Base-by-base conservation (phyloP, 1,139 yeast genomes). In the Taphrina flavorubra region DNA sequence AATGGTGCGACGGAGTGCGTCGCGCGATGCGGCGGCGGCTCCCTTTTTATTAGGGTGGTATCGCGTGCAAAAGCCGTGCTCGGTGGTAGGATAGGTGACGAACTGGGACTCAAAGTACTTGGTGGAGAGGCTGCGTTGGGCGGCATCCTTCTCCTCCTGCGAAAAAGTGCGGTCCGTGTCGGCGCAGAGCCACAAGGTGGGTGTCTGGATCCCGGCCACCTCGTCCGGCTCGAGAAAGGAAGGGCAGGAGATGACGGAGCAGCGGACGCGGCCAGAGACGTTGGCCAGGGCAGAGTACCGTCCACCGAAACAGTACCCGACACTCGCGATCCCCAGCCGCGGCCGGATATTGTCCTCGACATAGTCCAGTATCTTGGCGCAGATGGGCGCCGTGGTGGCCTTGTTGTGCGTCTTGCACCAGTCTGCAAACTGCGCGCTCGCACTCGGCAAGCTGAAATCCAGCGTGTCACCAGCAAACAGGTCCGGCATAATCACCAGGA, bases 301-400 rank as follows among this genome's bases (percentile, higher is more conserved):
- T 8, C 70, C 73, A 14, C 73, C 73, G 49, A 69, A 71, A 66
- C 73, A 71, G 72, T 70, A 71, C 1, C 73, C 73, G 34, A 71
- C 71, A 7, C 70, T 44, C 44, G 70, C 71, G 47, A 68, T 55
- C 42, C 71, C 68, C 14, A 55, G 58, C 20, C 71, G 70, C 7
- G 67, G 68, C 10, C 72, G 72, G 25, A 58, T 70, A 39, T 68
- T 65, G 69, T 68, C 70, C 68, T 71, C 71, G 42, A 63, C 57
- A 58, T 58, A 69, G 39, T 62, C 71, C 25, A 71, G 40, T 7
- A 71, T 61, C 57, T 53, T 67, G 36, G 70, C 69, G 42, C 71
- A 51, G 47, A 71, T 37, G 20, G 71, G 69, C 51, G 71, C 72
- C 64, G 72, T 71, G 46, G 47, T 25, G 39, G 69, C 70, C 59